phyloP scores from a whole-genome alignment of 257 asterid species.

The Cruciata laevipes region DNA sequence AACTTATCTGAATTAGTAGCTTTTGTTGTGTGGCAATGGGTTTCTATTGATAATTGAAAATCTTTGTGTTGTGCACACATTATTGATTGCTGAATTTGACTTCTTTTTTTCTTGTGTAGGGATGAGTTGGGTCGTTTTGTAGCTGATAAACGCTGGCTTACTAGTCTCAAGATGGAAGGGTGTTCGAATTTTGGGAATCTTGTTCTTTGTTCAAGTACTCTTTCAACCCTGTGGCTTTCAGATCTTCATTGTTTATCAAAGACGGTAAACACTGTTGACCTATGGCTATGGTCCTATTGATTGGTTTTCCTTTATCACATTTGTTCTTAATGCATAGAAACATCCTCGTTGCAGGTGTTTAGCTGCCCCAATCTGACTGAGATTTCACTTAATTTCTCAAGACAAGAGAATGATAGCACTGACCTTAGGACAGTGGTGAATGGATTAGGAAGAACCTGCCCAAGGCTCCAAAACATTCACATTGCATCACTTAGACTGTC shows the following conservation, averaged over 20 bases:
- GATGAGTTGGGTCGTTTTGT: slow-evolving; percentile 84
- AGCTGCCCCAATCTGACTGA: slow-evolving; percentile 85
- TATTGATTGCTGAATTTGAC: background rate
- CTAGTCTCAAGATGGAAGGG: slow-evolving; percentile 96
- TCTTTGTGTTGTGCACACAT: background rate
- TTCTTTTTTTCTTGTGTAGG: slow-evolving; percentile 43
- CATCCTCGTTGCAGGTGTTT: slow-evolving; percentile 40
- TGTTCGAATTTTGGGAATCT: slow-evolving; percentile 73
- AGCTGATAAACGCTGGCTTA: slow-evolving; percentile 64
- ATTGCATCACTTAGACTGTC: slow-evolving; percentile 70
- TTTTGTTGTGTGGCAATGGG: background rate
- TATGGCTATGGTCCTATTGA: no score
- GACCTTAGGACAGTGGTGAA: slow-evolving; percentile 61
- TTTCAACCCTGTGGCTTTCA: slow-evolving; percentile 75
- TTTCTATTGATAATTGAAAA: background rate
- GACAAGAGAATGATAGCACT: slow-evolving; percentile 70
- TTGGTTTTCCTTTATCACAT: background rate
- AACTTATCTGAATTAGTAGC: background rate
- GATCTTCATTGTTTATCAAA: slow-evolving; percentile 78
- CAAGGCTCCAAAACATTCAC: slow-evolving; percentile 77
- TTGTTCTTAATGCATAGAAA: background rate
- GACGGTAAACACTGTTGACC: slow-evolving; percentile 40
- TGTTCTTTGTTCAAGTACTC: slow-evolving; percentile 55
- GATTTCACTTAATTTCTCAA: slow-evolving; percentile 74
- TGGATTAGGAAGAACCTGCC: slow-evolving; percentile 75